These are phyloP conservation scores for Sporisorium scitamineum DNA, from an alignment of 1,284 basidiomycete genomes.

Conservation along the genomic window DNA sequence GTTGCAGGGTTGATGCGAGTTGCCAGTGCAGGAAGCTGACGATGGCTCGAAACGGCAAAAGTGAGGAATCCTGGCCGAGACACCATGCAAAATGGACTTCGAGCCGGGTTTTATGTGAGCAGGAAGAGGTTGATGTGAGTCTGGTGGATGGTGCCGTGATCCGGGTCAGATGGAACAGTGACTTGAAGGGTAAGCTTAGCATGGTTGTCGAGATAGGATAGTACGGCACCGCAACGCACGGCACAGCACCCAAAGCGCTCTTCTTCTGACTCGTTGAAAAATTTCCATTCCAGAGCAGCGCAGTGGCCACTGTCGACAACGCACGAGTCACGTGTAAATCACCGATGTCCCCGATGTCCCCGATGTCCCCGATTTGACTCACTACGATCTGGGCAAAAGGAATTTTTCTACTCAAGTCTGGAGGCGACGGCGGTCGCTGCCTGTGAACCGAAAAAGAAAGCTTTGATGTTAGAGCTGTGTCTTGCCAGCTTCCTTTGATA, in stretches of 20 bases:
- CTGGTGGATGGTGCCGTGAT: neutral
- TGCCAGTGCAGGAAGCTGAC: constrained; percentile 17
- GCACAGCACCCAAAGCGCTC: neutral
- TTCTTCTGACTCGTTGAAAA: constrained; percentile 12
- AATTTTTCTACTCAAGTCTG: too few species aligned
- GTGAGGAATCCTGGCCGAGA: constrained; percentile 14
- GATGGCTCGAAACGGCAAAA: constrained; percentile 14
- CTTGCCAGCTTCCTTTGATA: too few species aligned
- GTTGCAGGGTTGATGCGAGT: neutral
- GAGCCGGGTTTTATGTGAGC: constrained; percentile 7
- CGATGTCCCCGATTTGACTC: neutral
- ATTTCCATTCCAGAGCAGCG: constrained; percentile 4
- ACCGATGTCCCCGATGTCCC: too few species aligned
- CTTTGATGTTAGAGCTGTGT: too few species aligned
- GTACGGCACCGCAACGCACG: neutral
- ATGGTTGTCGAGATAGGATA: neutral
- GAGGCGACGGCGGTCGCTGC: too few species aligned
- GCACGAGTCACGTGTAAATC: constrained; percentile 5
- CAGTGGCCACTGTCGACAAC: neutral
- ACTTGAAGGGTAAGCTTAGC: constrained; percentile 2
- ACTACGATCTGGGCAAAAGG: neutral
- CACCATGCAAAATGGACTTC: constrained; percentile 40
- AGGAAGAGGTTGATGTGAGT: neutral
- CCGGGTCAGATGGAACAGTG: neutral
- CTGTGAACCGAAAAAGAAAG: too few species aligned